Evolutionary conservation across 2,329 filamentous ascomycete species (phyloP).

Genomic region (Sphaerulina musiva): DNA sequence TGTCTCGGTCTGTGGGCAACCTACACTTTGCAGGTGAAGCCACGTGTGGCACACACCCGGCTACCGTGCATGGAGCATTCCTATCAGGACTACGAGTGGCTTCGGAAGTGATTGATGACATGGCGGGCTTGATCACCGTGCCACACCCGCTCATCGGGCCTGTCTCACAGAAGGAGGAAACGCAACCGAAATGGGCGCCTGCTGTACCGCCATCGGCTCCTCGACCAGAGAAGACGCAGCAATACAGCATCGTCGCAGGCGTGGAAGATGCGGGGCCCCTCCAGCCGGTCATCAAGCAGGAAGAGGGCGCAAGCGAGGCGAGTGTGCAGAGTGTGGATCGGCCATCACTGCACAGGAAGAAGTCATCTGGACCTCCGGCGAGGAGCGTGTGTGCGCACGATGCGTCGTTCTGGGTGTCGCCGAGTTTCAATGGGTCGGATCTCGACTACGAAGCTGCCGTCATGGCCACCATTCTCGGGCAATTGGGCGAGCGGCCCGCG

Average conservation of each 20-base stretch:
- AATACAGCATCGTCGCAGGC: background rate
- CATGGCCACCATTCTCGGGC: conserved; percentile 49
- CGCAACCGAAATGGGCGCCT: conserved; percentile 20
- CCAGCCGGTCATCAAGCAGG: conserved; percentile 26
- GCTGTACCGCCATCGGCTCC: background rate
- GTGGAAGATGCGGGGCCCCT: background rate
- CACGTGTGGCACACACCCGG: conserved; percentile 90
- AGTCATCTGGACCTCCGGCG: conserved; percentile 22
- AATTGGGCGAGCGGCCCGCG: conserved; percentile 68
- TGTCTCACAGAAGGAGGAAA: conserved; percentile 38
- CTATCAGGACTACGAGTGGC: conserved; percentile 86
- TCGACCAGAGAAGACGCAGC: background rate
- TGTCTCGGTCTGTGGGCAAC: conserved; percentile 79
- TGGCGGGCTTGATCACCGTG: conserved; percentile 75
- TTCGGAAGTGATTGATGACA: conserved; percentile 70
- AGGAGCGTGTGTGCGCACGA: conserved; percentile 31
- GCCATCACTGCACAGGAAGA: conserved; percentile 15
- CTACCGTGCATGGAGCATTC: conserved; percentile 94
- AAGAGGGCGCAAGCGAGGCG: conserved; percentile 11
- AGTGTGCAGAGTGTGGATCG: conserved; percentile 1
- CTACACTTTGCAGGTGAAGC: conserved; percentile 95
- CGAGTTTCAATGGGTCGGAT: conserved; percentile 30
- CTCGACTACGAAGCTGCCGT: conserved; percentile 53
- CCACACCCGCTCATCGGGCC: conserved; percentile 67
- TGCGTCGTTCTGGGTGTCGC: conserved; percentile 30